These are phyloP conservation scores for Fusarium musae DNA, from an alignment of 2,329 filamentous ascomycete genomes.

Conservation along the genomic window DNA sequence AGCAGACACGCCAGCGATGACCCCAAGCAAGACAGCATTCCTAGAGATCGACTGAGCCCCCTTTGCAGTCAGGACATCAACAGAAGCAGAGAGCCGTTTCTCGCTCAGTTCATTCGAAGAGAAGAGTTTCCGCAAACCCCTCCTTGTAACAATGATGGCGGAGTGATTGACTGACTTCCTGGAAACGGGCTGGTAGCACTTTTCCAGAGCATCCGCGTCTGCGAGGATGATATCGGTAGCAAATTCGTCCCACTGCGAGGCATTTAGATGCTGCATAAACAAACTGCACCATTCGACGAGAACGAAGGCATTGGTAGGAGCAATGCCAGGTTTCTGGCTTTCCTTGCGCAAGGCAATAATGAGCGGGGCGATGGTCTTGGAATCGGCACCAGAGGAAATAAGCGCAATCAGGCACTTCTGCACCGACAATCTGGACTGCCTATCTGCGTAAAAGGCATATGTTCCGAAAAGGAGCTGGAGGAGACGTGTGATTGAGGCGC, in stretches of 20 bases:
- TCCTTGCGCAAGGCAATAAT: conserved; percentile 76
- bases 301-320: conserved; percentile 84
- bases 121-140: conserved; percentile 81
- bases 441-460: conserved; percentile 87
- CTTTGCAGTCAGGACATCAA: conserved; percentile 77
- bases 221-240: conserved; percentile 73
- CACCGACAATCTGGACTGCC: conserved; percentile 83
- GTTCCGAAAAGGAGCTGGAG: conserved; percentile 85
- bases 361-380: conserved; percentile 70
- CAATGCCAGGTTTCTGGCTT: conserved; percentile 79
- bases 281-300: conserved; percentile 90
- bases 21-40: conserved; percentile 82
- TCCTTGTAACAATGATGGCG: conserved; percentile 80
- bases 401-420: conserved; percentile 81
- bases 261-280: conserved; percentile 76
- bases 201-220: conserved; percentile 80
- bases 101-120: conserved; percentile 65
- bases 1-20: conserved; percentile 86
- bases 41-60: conserved; percentile 69
- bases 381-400: conserved; percentile 66
- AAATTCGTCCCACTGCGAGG: conserved; percentile 71
- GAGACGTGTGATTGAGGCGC: conserved; percentile 63
- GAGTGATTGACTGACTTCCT: conserved; percentile 76
- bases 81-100: conserved; percentile 69
- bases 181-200: conserved; percentile 74